Conservation (phyloP, 2,329 filamentous ascomycete species). For the Paradendryphiella salina region DNA sequence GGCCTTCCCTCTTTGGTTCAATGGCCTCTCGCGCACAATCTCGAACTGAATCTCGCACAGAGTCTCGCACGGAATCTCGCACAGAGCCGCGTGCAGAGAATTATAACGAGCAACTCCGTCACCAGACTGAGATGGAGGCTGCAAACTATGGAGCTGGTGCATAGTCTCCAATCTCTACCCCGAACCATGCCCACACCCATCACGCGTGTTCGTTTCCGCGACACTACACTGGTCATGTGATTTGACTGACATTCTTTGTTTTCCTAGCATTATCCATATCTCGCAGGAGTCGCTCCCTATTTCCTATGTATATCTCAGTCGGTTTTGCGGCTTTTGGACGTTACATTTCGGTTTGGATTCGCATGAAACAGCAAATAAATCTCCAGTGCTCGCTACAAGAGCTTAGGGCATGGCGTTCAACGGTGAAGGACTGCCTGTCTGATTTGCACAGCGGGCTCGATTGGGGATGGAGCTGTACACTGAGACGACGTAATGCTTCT, state of each 20-base stretch:
- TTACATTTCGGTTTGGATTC: slow-evolving; percentile 35
- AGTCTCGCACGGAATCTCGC: slow-evolving; percentile 24
- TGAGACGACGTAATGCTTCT: slow-evolving; percentile 30
- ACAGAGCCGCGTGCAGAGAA: slow-evolving; percentile 32
- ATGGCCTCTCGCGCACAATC: slow-evolving; percentile 44
- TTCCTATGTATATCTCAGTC: slow-evolving; percentile 42
- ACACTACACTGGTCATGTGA: slow-evolving; percentile 27
- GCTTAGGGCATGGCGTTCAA: slow-evolving; percentile 33
- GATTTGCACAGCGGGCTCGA: slow-evolving; percentile 29
- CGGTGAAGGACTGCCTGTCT: slow-evolving; percentile 22
- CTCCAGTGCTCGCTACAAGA: slow-evolving; percentile 18
- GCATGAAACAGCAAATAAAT: slow-evolving; percentile 23
- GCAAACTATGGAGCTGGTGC: slow-evolving; percentile 34
- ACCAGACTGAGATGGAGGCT: slow-evolving; percentile 33
- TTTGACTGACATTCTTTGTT: slow-evolving; percentile 40
- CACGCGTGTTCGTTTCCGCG: slow-evolving; percentile 5
- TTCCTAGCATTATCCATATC: slow-evolving; percentile 30
- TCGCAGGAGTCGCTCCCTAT: slow-evolving; percentile 23
- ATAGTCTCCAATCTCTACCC: slow-evolving; percentile 21
- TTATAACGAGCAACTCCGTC: slow-evolving; percentile 29
- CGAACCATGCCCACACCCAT: slow-evolving; percentile 13
- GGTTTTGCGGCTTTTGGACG: slow-evolving; percentile 32
- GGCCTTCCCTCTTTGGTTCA: slow-evolving; percentile 38
- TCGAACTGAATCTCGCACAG: slow-evolving; percentile 26
- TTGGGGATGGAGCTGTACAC: slow-evolving; percentile 36